A percentile compares a stretch with the other conserved stretches of the same genome.
Evolutionary conservation across 1,284 basidiomycete species (phyloP).

Genomic region (Cryptococcus deneoformans): DNA sequence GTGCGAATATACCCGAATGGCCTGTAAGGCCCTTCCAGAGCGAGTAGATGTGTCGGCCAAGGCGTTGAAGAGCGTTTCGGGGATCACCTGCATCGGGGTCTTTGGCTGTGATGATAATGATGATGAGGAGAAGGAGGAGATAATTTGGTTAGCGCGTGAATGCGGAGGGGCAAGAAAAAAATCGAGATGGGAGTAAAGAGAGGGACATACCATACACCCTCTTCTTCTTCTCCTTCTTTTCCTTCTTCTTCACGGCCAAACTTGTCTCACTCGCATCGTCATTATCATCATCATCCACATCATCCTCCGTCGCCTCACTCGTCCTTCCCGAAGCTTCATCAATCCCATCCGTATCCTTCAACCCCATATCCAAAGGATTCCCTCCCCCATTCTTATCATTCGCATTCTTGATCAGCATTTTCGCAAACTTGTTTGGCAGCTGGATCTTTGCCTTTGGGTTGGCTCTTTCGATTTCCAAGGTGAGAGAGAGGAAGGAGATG

Average conservation of each 20-base stretch:
- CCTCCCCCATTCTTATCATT: slow-evolving; percentile 22
- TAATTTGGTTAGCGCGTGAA: background rate
- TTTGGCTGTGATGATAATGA: slow-evolving; percentile 11
- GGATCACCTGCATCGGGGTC: slow-evolving; percentile 46
- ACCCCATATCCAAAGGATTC: slow-evolving; percentile 37
- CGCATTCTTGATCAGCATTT: slow-evolving; percentile 42
- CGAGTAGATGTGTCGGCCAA: slow-evolving; percentile 22
- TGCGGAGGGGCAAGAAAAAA: too few species aligned
- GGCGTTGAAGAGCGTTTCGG: slow-evolving; percentile 33
- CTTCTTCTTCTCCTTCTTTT: slow-evolving; percentile 13
- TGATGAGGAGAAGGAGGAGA: background rate
- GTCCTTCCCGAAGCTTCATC: slow-evolving; percentile 1
- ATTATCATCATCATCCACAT: slow-evolving; percentile 18
- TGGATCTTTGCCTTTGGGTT: slow-evolving; percentile 49
- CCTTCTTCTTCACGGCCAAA: background rate
- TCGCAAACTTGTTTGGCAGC: slow-evolving; percentile 50
- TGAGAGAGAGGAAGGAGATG: slow-evolving; percentile 38
- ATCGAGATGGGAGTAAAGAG: too few species aligned
- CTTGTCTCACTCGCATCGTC: slow-evolving; percentile 8
- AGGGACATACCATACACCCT: slow-evolving; percentile 13
- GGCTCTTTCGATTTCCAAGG: slow-evolving; percentile 42
- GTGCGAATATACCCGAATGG: slow-evolving; percentile 52
- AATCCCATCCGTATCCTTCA: slow-evolving; percentile 7
- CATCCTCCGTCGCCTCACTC: background rate
- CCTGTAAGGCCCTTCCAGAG: slow-evolving; percentile 28